Evolutionary conservation across 2,329 filamentous ascomycete genomes (phyloP).

Genomic region (Diaporthe capsici): DNA sequence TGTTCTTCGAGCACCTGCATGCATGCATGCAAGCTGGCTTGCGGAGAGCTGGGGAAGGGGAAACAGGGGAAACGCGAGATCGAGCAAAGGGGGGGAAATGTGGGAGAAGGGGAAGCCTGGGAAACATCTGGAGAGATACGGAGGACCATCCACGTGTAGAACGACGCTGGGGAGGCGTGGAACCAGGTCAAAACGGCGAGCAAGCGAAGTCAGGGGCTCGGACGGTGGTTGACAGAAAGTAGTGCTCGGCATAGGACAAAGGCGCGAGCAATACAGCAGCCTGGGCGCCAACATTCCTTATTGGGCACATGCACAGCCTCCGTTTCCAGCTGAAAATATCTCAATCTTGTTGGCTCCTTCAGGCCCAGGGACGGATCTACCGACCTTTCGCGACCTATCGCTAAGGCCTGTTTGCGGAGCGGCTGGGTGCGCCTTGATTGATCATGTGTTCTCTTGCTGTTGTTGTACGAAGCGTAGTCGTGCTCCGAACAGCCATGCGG

Average conservation of each 20-base stretch:
- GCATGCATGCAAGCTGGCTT: slow-evolving; percentile 43
- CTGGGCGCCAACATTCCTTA: background rate
- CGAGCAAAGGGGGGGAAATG: slow-evolving; percentile 8
- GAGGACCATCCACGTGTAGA: background rate
- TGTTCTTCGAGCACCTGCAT: slow-evolving; percentile 31
- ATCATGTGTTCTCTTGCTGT: slow-evolving; percentile 8
- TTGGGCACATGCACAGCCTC: slow-evolving; percentile 16
- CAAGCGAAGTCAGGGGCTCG: slow-evolving; percentile 10
- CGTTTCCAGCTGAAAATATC: slow-evolving; percentile 27
- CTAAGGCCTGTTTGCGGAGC: slow-evolving; percentile 23
- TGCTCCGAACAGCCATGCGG: background rate
- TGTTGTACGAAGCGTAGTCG: background rate
- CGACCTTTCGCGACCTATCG: slow-evolving; percentile 23
- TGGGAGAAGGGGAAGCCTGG: slow-evolving; percentile 24
- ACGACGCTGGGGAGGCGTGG: slow-evolving; percentile 5
- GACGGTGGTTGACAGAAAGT: background rate
- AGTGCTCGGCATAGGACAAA: slow-evolving; percentile 13
- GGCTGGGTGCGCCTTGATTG: background rate
- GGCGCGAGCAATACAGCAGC: slow-evolving; percentile 17
- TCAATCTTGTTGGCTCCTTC: slow-evolving; percentile 28
- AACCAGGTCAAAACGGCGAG: slow-evolving; percentile 18
- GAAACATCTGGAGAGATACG: slow-evolving; percentile 31
- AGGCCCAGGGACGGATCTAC: slow-evolving; percentile 10
- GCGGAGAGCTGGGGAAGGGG: slow-evolving; percentile 44
- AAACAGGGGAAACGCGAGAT: slow-evolving; percentile 38